Percentiles rank a stretch among this genome's conserved stretches.
phyloP scores from a whole-genome alignment of 805 yeast genomes.

The Wickerhamiella occidentalis region DNA sequence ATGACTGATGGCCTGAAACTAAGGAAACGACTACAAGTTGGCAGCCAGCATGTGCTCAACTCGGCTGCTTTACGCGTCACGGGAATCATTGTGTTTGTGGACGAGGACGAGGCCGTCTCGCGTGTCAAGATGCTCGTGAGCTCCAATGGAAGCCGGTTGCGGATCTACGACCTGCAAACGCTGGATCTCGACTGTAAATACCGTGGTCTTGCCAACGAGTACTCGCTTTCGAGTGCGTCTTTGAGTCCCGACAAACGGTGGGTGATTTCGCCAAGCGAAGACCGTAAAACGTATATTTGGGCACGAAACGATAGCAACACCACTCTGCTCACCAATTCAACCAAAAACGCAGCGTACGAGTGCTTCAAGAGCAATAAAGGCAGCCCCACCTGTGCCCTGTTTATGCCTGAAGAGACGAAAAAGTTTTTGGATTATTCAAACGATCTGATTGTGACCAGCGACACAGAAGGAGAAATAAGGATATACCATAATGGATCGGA shows the following conservation, averaged over 20 bases:
- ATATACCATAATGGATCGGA: conserved; percentile 4
- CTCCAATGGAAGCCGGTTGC: conserved; percentile 68
- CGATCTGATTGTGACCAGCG: conserved; percentile 9
- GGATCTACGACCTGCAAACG: conserved; percentile 48
- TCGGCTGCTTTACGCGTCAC: conserved; percentile 52
- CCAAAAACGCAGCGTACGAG: conserved; percentile 8
- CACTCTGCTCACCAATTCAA: background rate
- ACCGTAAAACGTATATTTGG: conserved; percentile 83
- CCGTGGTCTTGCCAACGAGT: conserved; percentile 60
- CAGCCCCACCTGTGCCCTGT: conserved; percentile 9
- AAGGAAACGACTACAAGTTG: conserved; percentile 36
- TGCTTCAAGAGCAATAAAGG: conserved; percentile 5
- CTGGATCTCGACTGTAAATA: conserved; percentile 50
- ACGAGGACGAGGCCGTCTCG: conserved; percentile 11
- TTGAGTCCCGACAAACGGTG: conserved; percentile 44
- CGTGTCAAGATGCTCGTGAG: conserved; percentile 43
- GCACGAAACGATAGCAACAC: conserved; percentile 25
- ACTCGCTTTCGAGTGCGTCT: conserved; percentile 60
- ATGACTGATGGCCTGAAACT: conserved; percentile 52
- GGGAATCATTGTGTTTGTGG: conserved; percentile 46
- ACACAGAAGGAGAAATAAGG: conserved; percentile 9
- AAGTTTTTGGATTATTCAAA: background rate
- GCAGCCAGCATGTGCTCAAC: conserved; percentile 23
- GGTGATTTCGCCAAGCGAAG: conserved; percentile 73
- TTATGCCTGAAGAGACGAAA: conserved; percentile 10